Base-by-base conservation (phyloP, 2,329 filamentous ascomycete genomes). In the Coniella vitis region DNA sequence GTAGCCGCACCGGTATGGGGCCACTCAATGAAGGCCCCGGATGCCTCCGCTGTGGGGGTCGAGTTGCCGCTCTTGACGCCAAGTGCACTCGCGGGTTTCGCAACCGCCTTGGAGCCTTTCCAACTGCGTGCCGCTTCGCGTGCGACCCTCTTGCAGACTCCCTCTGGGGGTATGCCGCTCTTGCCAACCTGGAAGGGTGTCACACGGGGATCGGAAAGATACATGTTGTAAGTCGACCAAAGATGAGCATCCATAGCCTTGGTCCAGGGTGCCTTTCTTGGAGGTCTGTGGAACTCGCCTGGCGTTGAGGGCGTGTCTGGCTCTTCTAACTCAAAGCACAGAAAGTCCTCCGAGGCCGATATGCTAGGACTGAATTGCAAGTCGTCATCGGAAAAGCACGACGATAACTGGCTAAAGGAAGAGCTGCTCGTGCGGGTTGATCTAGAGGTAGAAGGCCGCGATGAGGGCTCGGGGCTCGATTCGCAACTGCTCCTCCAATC, bases 121-220 rank as follows among this genome's bases (percentile, higher is more conserved):
- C 82, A 86, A 58, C 76, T 84, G 59, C 78, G 71, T 65, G 77
- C 83, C 17, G 81, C 76, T 58, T 83, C 79, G 54, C 81, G 72
- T n/a, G 82, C 77, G 35, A 86, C 81, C 39, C 81, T 78, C 57
- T 76, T 62, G 57, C 79, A 83, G 9, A 85, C 81, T 14, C 82
- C 82, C 38, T 80, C 72, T 3, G 82, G 82, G 7, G 82, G 82
- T 21, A 85, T 75, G 49, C 76, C 74, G 58, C 78, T 81, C 58
- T 80, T 81, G 52, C 79, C 76, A 48, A 83, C 71, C 45, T 78
- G 74, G 53, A 86, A 79, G 0, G 82, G 82, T 1, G 82, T 86
- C 3, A 84, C 79, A 42, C 78, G 80, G 39, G 82, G 81, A 56
- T 86, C 82, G 60, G 83, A 78, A 36, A 85, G 66, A 57, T 85